These are phyloP conservation scores for Capsicum pubescens DNA, from an alignment of 257 asterid species.

Conservation along the genomic window DNA sequence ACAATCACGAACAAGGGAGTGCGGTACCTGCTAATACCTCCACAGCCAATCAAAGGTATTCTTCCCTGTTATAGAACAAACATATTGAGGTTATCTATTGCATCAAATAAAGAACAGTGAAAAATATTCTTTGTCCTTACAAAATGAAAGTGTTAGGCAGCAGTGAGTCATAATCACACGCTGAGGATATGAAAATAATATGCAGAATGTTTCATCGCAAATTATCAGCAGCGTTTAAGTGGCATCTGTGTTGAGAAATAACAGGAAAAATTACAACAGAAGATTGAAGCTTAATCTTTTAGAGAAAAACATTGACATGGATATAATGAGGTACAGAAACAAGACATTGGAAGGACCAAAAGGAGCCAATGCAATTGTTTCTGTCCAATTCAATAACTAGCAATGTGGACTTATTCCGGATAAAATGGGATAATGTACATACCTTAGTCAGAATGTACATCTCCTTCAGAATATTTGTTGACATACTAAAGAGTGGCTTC, in stretches of 20 bases:
- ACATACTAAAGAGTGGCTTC: constrained; percentile 68
- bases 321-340: not conserved
- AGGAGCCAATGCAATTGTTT: not conserved
- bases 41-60: constrained; percentile 88
- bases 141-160: not conserved
- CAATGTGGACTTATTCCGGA: not conserved
- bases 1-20: constrained; percentile 25
- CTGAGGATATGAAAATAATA: not conserved
- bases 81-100: not conserved
- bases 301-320: not conserved
- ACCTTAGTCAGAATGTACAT: constrained; percentile 96
- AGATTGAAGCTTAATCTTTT: not conserved
- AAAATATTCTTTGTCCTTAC: not conserved
- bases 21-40: constrained; percentile 89
- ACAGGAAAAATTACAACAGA: not conserved
- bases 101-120: not conserved
- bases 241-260: not conserved
- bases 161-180: not conserved
- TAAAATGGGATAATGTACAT: constrained; percentile 28
- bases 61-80: constrained; percentile 58
- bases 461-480: constrained; percentile 80
- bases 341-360: not conserved
- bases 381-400: not conserved
- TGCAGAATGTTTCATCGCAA: not conserved
- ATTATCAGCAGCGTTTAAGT: not conserved